phyloP scores from a whole-genome alignment of 2,329 filamentous ascomycete species.

The Aspergillus hiratsukae region DNA sequence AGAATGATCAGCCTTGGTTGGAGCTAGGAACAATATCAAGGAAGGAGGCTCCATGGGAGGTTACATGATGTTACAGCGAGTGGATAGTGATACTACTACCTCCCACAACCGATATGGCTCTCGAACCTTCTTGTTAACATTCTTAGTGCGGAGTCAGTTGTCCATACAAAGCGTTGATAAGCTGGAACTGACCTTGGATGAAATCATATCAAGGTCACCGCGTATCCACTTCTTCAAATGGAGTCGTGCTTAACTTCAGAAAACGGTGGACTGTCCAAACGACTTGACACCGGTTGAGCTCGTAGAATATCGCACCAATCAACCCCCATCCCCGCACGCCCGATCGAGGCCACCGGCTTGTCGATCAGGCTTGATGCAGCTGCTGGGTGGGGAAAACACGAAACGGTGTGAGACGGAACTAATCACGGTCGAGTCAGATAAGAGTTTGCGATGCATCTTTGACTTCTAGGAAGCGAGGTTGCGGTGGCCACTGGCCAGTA shows the following conservation, averaged over 20 bases:
- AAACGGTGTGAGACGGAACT: not conserved
- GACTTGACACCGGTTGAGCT: conserved; percentile 13
- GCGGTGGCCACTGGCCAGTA: not conserved
- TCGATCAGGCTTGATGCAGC: conserved; percentile 18
- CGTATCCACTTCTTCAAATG: not conserved
- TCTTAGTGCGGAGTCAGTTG: not conserved
- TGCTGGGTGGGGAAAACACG: not conserved
- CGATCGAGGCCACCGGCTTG: conserved; percentile 21
- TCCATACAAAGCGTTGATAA: not conserved
- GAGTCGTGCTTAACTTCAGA: not conserved
- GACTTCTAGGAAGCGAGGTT: not conserved
- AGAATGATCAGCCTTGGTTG: not conserved
- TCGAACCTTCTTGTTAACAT: not conserved
- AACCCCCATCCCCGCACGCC: conserved; percentile 19
- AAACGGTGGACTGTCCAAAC: not conserved
- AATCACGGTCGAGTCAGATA: not conserved
- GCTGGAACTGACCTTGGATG: not conserved
- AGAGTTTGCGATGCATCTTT: not conserved
- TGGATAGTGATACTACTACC: not conserved
- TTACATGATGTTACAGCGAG: not conserved
- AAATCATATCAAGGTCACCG: not conserved
- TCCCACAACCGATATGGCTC: not conserved
- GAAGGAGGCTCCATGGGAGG: not conserved
- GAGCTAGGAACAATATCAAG: not conserved
- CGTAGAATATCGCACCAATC: conserved; percentile 30